These are phyloP conservation scores for Talaromyces sp. DNA, from an alignment of 2,329 filamentous ascomycete genomes.

Conservation along the genomic window DNA sequence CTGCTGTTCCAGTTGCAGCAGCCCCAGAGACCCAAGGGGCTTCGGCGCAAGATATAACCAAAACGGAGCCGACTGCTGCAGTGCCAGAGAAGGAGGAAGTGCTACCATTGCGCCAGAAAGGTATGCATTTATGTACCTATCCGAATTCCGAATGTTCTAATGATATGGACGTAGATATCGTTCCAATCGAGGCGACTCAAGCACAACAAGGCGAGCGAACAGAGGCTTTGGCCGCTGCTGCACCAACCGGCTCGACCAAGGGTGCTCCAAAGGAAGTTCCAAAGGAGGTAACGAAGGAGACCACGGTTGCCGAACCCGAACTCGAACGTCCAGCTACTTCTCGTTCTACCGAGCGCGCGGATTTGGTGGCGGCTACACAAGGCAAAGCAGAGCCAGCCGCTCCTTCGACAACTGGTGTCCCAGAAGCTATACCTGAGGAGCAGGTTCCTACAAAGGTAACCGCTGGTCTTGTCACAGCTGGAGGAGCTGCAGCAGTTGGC, in stretches of 20 bases:
- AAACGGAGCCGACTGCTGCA: neutral
- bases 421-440: neutral
- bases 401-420: neutral
- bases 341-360: neutral
- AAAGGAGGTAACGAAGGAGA: neutral
- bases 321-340: neutral
- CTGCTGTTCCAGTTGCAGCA: neutral
- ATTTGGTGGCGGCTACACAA: neutral
- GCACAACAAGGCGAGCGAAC: slow-evolving; percentile 7
- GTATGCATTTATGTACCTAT: neutral
- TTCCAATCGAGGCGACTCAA: neutral
- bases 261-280: neutral
- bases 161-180: neutral
- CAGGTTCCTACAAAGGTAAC: neutral
- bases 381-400: neutral
- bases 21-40: neutral
- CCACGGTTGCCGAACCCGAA: neutral
- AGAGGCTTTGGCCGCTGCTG: slow-evolving; percentile 10
- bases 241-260: neutral
- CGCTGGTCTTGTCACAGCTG: neutral
- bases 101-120: slow-evolving; percentile 10
- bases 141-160: neutral
- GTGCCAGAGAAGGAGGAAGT: neutral
- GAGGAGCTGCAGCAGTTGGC: neutral
- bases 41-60: neutral